A percentile compares a stretch with the other conserved stretches of the same genome.
Conservation (phyloP, 2,329 filamentous ascomycete genomes). For the Sporothrix dimorphospora region DNA sequence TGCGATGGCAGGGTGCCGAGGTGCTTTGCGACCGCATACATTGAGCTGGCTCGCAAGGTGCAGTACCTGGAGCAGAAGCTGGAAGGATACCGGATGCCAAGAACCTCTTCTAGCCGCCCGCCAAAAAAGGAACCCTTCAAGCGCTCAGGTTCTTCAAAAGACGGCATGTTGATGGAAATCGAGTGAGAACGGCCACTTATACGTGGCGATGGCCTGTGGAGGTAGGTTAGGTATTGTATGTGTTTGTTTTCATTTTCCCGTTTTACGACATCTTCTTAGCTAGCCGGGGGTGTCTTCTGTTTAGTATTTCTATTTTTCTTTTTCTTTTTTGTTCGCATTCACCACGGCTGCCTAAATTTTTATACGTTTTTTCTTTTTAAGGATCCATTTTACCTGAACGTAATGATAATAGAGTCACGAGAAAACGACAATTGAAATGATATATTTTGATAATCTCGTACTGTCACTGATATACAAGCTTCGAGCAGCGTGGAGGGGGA, state of each 20-base stretch:
- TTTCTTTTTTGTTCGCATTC: not conserved
- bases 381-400: too few species aligned
- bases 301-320: not conserved
- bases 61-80: not conserved
- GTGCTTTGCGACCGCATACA: constrained; percentile 25
- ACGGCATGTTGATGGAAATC: not conserved
- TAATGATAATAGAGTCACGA: too few species aligned
- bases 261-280: not conserved
- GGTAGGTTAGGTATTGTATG: not conserved
- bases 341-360: too few species aligned
- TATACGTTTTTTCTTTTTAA: too few species aligned
- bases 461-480: too few species aligned
- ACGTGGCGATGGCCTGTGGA: not conserved
- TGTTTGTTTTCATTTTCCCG: not conserved
- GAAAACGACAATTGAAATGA: too few species aligned
- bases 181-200: not conserved
- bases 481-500: not conserved
- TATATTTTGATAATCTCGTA: too few species aligned
- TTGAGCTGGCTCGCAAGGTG: constrained; percentile 17
- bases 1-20: constrained; percentile 30
- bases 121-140: too few species aligned
- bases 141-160: not conserved
- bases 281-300: not conserved
- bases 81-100: not conserved
- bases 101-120: not conserved